These are phyloP conservation scores for Podospora fimiseda DNA, from an alignment of 495 filamentous ascomycete species.

Conservation along the genomic window DNA sequence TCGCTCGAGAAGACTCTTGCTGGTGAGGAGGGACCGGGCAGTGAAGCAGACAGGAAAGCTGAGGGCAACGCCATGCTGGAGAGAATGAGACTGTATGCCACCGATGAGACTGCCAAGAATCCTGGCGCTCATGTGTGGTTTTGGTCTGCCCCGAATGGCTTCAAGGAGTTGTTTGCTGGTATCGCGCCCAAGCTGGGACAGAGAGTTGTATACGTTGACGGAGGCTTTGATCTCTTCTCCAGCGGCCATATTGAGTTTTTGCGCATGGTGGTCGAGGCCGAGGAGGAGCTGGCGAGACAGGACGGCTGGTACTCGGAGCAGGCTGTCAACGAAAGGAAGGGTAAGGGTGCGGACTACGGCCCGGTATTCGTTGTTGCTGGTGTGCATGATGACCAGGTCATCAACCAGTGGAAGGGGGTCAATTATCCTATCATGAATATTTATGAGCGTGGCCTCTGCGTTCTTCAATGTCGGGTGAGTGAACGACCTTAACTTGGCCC, in stretches of 20 bases:
- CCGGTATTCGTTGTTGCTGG: conserved; percentile 84
- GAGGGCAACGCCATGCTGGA: conserved; percentile 57
- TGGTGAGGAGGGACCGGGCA: conserved; percentile 67
- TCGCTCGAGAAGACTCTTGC: conserved; percentile 59
- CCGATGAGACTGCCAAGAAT: conserved; percentile 65
- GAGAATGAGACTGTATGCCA: conserved; percentile 77
- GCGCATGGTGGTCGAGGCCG: conserved; percentile 59
- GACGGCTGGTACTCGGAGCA: conserved; percentile 69
- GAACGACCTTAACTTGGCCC: neutral
- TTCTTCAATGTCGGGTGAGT: conserved; percentile 82
- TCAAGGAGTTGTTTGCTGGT: conserved; percentile 60
- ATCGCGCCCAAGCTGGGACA: conserved; percentile 64
- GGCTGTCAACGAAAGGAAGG: conserved; percentile 52
- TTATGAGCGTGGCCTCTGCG: conserved; percentile 90
- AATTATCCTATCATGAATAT: conserved; percentile 99
- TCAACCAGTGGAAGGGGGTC: conserved; percentile 91
- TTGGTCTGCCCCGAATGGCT: conserved; percentile 58
- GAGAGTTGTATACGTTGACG: conserved; percentile 87
- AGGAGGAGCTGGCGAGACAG: conserved; percentile 57
- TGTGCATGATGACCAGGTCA: conserved; percentile 87
- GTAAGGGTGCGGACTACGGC: conserved; percentile 63
- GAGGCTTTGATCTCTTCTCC: conserved; percentile 95
- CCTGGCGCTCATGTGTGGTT: conserved; percentile 75
- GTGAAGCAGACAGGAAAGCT: conserved; percentile 54
- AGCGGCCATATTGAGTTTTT: conserved; percentile 96